These are phyloP conservation scores for Rosa lucieae DNA, from an alignment of 306 rosid species.

Conservation along the genomic window DNA sequence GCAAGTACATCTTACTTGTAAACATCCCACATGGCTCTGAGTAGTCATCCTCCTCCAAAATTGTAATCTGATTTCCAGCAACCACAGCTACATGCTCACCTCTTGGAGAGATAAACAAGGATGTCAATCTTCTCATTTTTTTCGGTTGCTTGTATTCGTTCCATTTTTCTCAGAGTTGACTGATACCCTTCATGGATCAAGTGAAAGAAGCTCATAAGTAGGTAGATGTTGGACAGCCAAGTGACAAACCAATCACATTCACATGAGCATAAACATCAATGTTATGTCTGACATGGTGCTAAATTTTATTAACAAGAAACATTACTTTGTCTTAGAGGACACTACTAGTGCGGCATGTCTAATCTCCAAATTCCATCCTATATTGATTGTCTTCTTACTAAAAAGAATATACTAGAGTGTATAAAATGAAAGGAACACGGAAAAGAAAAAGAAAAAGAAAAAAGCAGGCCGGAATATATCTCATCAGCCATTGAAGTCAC, in stretches of 20 bases:
- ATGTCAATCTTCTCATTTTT: slow-evolving; percentile 54
- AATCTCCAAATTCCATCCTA: background rate
- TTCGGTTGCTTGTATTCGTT: slow-evolving; percentile 54
- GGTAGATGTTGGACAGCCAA: background rate
- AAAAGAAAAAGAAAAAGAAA: background rate
- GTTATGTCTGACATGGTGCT: background rate
- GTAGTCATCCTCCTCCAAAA: slow-evolving; percentile 77
- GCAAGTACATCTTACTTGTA: slow-evolving; percentile 57
- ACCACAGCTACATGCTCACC: slow-evolving; percentile 86
- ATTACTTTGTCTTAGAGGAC: background rate
- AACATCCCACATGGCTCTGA: slow-evolving; percentile 66
- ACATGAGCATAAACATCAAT: background rate
- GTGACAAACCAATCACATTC: background rate
- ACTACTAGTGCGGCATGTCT: background rate
- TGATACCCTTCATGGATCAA: slow-evolving; percentile 50
- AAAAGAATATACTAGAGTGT: background rate
- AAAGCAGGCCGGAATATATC: background rate
- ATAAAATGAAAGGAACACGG: background rate
- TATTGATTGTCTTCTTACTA: background rate
- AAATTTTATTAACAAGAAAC: background rate
- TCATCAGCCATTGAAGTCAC: background rate
- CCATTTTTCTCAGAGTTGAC: slow-evolving; percentile 75
- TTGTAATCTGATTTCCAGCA: slow-evolving; percentile 78
- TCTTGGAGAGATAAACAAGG: slow-evolving; percentile 65
- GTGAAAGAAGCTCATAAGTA: background rate